Conservation (phyloP, 2,329 filamentous ascomycete genomes). For the Nannizziopsis barbatae region DNA sequence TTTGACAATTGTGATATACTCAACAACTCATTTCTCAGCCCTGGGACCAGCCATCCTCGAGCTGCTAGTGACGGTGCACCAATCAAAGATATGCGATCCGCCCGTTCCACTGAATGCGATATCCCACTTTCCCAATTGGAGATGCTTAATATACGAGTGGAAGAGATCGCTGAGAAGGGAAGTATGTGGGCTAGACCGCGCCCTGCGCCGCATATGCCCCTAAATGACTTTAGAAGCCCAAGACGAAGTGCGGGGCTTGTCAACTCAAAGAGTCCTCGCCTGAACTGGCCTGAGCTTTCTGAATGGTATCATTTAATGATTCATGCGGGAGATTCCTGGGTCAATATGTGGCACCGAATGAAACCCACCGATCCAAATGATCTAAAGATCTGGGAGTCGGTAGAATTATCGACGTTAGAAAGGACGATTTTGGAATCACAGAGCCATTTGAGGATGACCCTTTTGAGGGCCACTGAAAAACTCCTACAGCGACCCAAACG, state of each 20-base stretch:
- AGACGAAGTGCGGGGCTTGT: conserved; percentile 31
- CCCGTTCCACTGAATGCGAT: neutral
- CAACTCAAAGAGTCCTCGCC: conserved; percentile 51
- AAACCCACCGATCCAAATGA: conserved; percentile 26
- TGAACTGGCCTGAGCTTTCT: conserved; percentile 61
- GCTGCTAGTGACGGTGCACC: conserved; percentile 38
- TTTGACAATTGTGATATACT: conserved; percentile 60
- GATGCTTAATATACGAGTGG: conserved; percentile 61
- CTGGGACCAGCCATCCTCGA: conserved; percentile 33
- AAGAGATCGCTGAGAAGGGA: conserved; percentile 69
- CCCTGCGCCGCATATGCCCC: conserved; percentile 25
- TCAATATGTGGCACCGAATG: conserved; percentile 47
- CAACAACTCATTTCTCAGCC: conserved; percentile 62
- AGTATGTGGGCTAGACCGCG: conserved; percentile 66
- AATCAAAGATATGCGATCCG: conserved; percentile 9
- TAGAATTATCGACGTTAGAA: conserved; percentile 39
- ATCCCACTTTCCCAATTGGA: conserved; percentile 53
- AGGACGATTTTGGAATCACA: conserved; percentile 50
- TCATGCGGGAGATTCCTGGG: conserved; percentile 59
- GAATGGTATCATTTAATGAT: conserved; percentile 65
- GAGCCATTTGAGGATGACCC: conserved; percentile 54
- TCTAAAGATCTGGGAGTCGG: conserved; percentile 29
- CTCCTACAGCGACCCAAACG: conserved; percentile 69
- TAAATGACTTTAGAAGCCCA: conserved; percentile 27
- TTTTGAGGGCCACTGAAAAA: conserved; percentile 69